phyloP scores from a whole-genome alignment of 1,284 basidiomycete species.

The Ganoderma resinaceum region DNA sequence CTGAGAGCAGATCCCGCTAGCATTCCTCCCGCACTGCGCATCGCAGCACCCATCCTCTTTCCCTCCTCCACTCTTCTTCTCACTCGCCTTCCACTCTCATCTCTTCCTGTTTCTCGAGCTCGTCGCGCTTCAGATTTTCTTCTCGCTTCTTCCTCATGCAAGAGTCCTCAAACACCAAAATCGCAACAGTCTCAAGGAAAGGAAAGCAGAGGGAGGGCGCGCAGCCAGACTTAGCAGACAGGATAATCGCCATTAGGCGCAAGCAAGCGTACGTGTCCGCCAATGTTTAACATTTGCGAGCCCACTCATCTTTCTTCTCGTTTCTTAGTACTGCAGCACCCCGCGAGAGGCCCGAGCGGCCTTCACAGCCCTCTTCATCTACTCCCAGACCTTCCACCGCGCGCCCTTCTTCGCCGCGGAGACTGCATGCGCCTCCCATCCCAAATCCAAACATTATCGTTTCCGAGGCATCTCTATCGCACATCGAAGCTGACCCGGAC shows the following conservation, averaged over 20 bases:
- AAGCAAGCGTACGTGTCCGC: slow-evolving; percentile 61
- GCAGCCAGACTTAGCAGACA: slow-evolving; percentile 68
- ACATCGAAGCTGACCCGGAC: slow-evolving; percentile 63
- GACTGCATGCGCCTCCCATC: slow-evolving; percentile 38
- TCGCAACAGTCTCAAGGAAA: slow-evolving; percentile 37
- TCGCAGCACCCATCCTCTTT: slow-evolving; percentile 38
- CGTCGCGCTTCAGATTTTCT: slow-evolving; percentile 19
- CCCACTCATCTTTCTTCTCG: slow-evolving; percentile 7
- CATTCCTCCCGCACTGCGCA: slow-evolving; percentile 37
- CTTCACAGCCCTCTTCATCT: slow-evolving; percentile 40
- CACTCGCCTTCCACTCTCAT: slow-evolving; percentile 22
- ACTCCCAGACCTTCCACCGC: slow-evolving; percentile 35
- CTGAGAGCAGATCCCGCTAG: slow-evolving; percentile 34
- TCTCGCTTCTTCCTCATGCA: slow-evolving; percentile 27
- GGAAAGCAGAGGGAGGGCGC: slow-evolving; percentile 46
- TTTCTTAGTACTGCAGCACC: slow-evolving; percentile 51
- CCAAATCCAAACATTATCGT: slow-evolving; percentile 43
- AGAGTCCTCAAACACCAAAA: slow-evolving; percentile 31
- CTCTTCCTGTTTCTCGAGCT: slow-evolving; percentile 21
- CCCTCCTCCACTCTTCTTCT: slow-evolving; percentile 27
- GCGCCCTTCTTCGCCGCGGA: slow-evolving; percentile 40
- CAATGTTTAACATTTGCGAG: slow-evolving; percentile 9
- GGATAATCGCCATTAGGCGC: slow-evolving; percentile 68
- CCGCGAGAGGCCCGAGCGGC: slow-evolving; percentile 56
- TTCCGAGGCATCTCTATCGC: slow-evolving; percentile 46